Base-by-base conservation (phyloP, 169 alveolate genomes). In the Blepharisma undulans region DNA sequence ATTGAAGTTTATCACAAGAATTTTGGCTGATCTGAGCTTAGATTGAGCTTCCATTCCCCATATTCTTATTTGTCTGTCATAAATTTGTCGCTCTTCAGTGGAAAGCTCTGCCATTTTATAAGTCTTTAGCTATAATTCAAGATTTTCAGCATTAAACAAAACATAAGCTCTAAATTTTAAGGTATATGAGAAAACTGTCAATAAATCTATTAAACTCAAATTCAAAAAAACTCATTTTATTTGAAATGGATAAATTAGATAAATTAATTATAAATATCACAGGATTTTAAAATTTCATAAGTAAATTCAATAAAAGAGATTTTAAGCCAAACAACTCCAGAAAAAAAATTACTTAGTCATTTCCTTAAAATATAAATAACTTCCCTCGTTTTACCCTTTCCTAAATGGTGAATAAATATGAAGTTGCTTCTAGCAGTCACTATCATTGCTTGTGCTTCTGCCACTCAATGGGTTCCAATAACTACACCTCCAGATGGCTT, bases 31-130 rank as follows among this genome's bases (percentile, higher is more conserved):
- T 82, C 71, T 25, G 1, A 82, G 29, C 7, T 36, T 32, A 21
- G 29, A n/a, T 59, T 82, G 89, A 19, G 89, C 76, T 60, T 82
- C 89, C 29, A 36, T 21, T 4, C 89, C 89, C 89, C 89, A 82
- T 18, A 82, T 33, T 36, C 89, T 22, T 21, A 82, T 82, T 10
- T 82, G 89, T 4, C 89, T 32, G 76, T 82, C 89, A 30, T 82
- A 82, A 22, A 82, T 82, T 59, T 36, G 32, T 59, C 22, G 33
- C 8, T 82, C 71, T 59, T 82, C 89, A 22, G 7, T 33, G 7
- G 71, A 25, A 21, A 82, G 34, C 16, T 82, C 89, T 21, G 22
- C 76, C 76, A 48, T 48, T 48, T 48, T 48, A 48, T 48, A 48
- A 48, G 66, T 48, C 66, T 48, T 48, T 48, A 48, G 7, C 66